Conservation (phyloP, 805 yeast genomes). For the Schizosaccharomyces osmophilus region DNA sequence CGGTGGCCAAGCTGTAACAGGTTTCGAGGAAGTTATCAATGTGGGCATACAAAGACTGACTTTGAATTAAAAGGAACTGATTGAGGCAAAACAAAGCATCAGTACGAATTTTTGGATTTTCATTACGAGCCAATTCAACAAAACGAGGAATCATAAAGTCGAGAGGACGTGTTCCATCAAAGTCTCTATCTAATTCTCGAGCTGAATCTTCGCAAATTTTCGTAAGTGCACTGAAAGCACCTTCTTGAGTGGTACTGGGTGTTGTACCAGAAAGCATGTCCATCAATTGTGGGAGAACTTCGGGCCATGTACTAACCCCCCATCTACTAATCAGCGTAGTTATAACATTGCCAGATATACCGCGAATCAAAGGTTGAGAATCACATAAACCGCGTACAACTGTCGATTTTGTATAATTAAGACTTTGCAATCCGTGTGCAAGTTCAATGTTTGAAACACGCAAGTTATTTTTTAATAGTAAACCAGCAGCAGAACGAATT, state of each 20-base stretch:
- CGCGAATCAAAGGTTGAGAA: slow-evolving; percentile 38
- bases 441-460: slow-evolving; percentile 10
- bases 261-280: slow-evolving; percentile 28
- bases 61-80: slow-evolving; percentile 43
- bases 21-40: slow-evolving; percentile 41
- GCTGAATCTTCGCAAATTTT: slow-evolving; percentile 82
- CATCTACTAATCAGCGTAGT: slow-evolving; percentile 50
- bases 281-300: slow-evolving; percentile 41
- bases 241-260: slow-evolving; percentile 31
- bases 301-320: slow-evolving; percentile 56
- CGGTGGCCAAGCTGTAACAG: slow-evolving; percentile 46
- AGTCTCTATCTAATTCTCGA: slow-evolving; percentile 35
- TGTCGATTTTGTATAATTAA: slow-evolving; percentile 22
- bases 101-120: slow-evolving; percentile 27
- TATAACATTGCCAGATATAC: slow-evolving; percentile 74
- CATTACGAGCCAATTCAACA: slow-evolving; percentile 23
- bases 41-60: slow-evolving; percentile 38
- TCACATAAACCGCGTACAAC: slow-evolving; percentile 28
- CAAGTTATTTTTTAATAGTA: slow-evolving; percentile 55
- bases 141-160: slow-evolving; percentile 37
- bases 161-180: slow-evolving; percentile 42
- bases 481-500: slow-evolving; percentile 70
- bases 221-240: slow-evolving; percentile 57
- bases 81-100: slow-evolving; percentile 48
- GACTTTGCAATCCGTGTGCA: slow-evolving; percentile 1